Evolutionary conservation across 306 rosid species (phyloP).

Genomic region (Cyclanthera cordifolia): DNA sequence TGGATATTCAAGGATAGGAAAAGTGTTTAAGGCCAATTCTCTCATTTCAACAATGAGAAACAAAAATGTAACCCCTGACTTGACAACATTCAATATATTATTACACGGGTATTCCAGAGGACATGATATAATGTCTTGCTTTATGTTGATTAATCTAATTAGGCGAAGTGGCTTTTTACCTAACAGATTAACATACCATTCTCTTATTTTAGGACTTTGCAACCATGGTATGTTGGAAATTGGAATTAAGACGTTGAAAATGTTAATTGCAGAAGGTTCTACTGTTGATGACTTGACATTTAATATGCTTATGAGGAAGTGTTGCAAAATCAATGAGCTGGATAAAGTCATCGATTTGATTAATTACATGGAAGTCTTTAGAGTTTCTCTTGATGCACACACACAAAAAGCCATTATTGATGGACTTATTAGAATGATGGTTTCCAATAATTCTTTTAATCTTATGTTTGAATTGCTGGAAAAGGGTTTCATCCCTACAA

Average conservation of each 20-base stretch:
- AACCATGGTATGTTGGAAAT: constrained; percentile 41
- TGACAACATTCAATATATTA: constrained; percentile 58
- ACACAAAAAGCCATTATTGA: constrained; percentile 39
- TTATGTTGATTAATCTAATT: constrained; percentile 31
- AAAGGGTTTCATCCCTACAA: constrained; percentile 44
- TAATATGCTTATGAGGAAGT: constrained; percentile 49
- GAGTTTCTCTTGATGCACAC: constrained; percentile 30
- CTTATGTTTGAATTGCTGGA: constrained; percentile 45
- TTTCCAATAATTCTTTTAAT: constrained; percentile 32
- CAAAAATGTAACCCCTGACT: constrained; percentile 30
- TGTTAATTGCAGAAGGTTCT: constrained; percentile 35
- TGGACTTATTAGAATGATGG: constrained; percentile 37
- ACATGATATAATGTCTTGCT: constrained; percentile 28
- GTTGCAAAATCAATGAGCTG: constrained; percentile 39
- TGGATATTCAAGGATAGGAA: constrained; percentile 55
- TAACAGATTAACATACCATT: constrained; percentile 48
- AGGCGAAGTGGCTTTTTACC: constrained; percentile 30
- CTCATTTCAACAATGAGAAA: constrained; percentile 42
- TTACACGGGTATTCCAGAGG: constrained; percentile 59
- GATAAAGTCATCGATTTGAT: constrained; percentile 38
- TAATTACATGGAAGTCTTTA: constrained; percentile 29
- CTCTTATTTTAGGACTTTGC: constrained; percentile 52
- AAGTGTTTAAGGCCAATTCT: constrained; percentile 26
- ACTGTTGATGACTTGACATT: constrained; percentile 38
- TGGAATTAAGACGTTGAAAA: constrained; percentile 49